Base-by-base conservation (phyloP, 768 basidiomycete genomes). In the Chalciporus piperatus region DNA sequence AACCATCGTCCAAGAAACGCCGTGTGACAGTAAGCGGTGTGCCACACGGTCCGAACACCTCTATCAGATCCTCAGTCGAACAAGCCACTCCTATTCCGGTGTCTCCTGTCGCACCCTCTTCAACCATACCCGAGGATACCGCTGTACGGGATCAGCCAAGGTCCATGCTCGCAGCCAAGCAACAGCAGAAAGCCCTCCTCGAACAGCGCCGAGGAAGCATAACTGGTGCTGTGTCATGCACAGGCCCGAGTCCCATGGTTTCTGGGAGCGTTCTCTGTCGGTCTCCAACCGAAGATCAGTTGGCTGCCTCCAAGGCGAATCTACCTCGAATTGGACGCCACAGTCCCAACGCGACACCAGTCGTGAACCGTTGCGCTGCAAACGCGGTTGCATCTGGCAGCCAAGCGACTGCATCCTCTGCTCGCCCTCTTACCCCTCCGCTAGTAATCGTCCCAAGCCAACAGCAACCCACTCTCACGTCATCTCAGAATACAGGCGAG, bases 11-110 rank as follows among this genome's bases (percentile, higher is more conserved):
- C 23, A 86, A 87, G 77, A 83, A 77, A 56, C 82, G 88, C 56
- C 82, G 88, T 40, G 81, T 86, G 53, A 89, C 87, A 38, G 75
- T 87, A 67, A 82, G 79, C 62, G 84, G 85, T 52, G 70, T 78
- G 1, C 54, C 59, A 6, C 76, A 77, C 54, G 71, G 76, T 11
- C 74, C 81, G 59, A 78, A 82, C 62, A 80, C 83, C 28, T 75
- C 82, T 58, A 74, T 80, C 45, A 63, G 74, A 41, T 65, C 70
- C 16, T 57, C 66, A 22, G 30, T 43, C 13, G 77, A 78, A 58
- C 77, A 76, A 49, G 64, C 73, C 44, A 67, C 72, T 45, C 78
- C 82, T 25, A 76, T 81, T 13, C 78, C 84, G 48, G 79, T 86
- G 30, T 85, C 85, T 0, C 84, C 88, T 37, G 80, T 81, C 49